These are phyloP conservation scores for Jatropha curcas DNA, from an alignment of 345 rosid species.

Conservation along the genomic window DNA sequence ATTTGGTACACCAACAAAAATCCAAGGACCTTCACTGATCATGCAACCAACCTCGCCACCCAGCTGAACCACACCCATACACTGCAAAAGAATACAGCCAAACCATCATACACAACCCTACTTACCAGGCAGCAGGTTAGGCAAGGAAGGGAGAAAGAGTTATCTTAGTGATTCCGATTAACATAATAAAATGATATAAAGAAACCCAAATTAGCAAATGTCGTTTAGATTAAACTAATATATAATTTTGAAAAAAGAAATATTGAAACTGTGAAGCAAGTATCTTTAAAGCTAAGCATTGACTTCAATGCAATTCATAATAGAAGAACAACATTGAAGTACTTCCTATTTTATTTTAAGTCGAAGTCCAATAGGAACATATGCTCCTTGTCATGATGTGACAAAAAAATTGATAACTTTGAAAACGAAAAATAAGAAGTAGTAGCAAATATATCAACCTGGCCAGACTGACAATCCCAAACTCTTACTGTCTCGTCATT, in stretches of 20 bases:
- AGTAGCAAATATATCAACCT: conserved; percentile 45
- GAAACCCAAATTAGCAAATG: background rate
- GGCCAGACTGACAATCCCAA: conserved; percentile 97
- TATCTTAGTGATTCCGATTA: background rate
- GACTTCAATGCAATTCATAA: background rate
- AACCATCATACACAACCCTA: background rate
- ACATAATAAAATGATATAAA: background rate
- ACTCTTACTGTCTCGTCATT: conserved; percentile 79
- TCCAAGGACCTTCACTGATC: conserved; percentile 95
- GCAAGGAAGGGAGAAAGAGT: background rate
- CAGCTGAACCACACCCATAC: conserved; percentile 57
- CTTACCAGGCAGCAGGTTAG: background rate
- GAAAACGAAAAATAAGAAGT: background rate
- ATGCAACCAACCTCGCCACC: conserved; percentile 94
- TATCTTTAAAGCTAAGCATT: background rate
- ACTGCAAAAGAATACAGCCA: conserved; percentile 45
- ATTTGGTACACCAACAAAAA: conserved; percentile 87
- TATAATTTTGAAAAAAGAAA: background rate
- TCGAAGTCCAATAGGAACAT: background rate
- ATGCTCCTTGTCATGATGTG: background rate
- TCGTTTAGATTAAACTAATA: background rate
- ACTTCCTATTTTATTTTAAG: background rate
- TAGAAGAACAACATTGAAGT: background rate
- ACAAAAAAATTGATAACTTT: background rate
- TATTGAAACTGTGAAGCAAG: background rate